These are phyloP conservation scores for Trametes coccinea DNA, from an alignment of 768 basidiomycete genomes.

Conservation along the genomic window DNA sequence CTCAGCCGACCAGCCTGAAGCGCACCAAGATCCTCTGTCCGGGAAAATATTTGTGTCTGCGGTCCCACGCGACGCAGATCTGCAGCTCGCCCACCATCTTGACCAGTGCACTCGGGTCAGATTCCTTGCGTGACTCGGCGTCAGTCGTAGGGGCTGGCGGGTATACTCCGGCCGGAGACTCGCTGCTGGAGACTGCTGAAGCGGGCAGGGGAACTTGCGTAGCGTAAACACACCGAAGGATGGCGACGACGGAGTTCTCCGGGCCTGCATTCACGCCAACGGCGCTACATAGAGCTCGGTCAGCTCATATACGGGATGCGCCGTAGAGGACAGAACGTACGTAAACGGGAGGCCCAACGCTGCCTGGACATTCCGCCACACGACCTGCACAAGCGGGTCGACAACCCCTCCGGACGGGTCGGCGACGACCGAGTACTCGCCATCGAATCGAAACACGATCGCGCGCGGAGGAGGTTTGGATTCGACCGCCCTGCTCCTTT, in stretches of 20 bases:
- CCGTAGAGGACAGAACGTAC: neutral
- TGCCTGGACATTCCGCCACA: constrained; percentile 24
- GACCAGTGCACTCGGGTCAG: constrained; percentile 16
- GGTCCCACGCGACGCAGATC: constrained; percentile 51
- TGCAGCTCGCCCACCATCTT: constrained; percentile 58
- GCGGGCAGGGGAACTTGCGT: constrained; percentile 3
- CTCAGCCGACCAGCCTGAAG: constrained; percentile 49
- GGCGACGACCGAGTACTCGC: constrained; percentile 51
- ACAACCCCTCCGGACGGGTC: constrained; percentile 38
- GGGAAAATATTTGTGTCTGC: constrained; percentile 51
- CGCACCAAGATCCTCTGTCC: constrained; percentile 56
- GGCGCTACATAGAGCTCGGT: neutral
- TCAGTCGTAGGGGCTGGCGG: neutral
- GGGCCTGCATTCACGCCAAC: constrained; percentile 13
- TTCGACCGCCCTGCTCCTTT: neutral
- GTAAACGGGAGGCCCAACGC: constrained; percentile 40
- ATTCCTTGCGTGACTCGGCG: neutral
- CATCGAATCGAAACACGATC: constrained; percentile 46
- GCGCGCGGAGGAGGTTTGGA: neutral
- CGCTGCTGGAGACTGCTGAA: neutral
- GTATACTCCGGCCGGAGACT: neutral
- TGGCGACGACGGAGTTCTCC: constrained; percentile 17
- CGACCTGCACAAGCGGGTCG: constrained; percentile 25
- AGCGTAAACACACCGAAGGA: constrained; percentile 12
- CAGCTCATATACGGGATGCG: neutral